These are phyloP conservation scores for Neltuma alba DNA, from an alignment of 306 rosid species.

Conservation along the genomic window DNA sequence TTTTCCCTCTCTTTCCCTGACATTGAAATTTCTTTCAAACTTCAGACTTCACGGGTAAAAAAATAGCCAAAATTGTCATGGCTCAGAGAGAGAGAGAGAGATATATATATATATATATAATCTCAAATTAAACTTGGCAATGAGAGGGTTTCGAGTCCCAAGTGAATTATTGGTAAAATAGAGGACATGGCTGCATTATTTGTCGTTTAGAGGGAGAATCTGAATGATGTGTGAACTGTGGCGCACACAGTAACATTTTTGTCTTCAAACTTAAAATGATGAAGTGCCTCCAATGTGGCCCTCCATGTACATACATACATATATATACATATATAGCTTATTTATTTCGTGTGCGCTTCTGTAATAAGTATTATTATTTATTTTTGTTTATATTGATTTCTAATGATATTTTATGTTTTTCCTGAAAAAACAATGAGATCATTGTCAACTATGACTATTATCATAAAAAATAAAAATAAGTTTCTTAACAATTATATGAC, in stretches of 20 bases:
- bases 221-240: background rate
- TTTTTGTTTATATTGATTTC: background rate
- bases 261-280: slow-evolving; percentile 1
- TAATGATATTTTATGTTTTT: background rate
- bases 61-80: too few species aligned
- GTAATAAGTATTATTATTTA: too few species aligned
- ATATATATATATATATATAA: too few species aligned
- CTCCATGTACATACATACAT: too few species aligned
- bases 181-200: background rate
- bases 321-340: too few species aligned
- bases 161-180: background rate
- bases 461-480: too few species aligned
- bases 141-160: background rate
- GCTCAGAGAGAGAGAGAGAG: too few species aligned
- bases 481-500: too few species aligned
- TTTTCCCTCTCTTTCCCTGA: background rate
- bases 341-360: too few species aligned
- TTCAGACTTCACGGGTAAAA: too few species aligned
- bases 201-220: background rate
- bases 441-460: background rate
- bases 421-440: background rate
- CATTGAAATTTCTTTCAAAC: background rate
- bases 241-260: background rate
- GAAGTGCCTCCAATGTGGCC: background rate
- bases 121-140: too few species aligned